These are phyloP conservation scores for Trichothecium sympodiale DNA, from an alignment of 2,329 filamentous ascomycete species.

Conservation along the genomic window DNA sequence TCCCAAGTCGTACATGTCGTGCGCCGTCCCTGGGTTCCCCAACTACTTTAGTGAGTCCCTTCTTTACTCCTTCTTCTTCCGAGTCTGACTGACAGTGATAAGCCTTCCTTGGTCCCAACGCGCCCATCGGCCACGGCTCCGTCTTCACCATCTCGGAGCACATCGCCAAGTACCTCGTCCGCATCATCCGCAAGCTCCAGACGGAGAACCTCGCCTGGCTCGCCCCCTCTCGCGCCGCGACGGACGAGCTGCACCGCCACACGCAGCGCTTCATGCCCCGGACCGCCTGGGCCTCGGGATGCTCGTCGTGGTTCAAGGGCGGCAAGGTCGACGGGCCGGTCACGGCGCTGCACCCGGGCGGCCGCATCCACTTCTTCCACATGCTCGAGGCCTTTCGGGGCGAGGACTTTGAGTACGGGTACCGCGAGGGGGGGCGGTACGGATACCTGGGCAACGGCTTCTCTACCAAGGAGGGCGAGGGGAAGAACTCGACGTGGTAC, in stretches of 20 bases:
- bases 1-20: slow-evolving; percentile 12
- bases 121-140: slow-evolving; percentile 37
- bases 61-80: neutral
- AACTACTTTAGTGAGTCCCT: slow-evolving; percentile 12
- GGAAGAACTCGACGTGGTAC: slow-evolving; percentile 30
- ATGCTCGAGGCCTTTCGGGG: slow-evolving; percentile 38
- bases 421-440: slow-evolving; percentile 4
- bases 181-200: slow-evolving; percentile 36
- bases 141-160: slow-evolving; percentile 40
- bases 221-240: slow-evolving; percentile 30
- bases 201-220: slow-evolving; percentile 36
- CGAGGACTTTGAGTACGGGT: slow-evolving; percentile 35
- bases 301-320: slow-evolving; percentile 41
- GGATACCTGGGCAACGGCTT: slow-evolving; percentile 43
- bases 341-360: slow-evolving; percentile 38
- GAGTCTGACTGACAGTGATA: neutral
- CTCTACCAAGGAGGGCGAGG: slow-evolving; percentile 31
- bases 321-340: slow-evolving; percentile 31
- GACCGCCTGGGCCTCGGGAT: slow-evolving; percentile 35
- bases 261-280: slow-evolving; percentile 39
- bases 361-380: slow-evolving; percentile 39
- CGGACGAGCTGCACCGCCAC: slow-evolving; percentile 39
- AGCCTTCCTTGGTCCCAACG: slow-evolving; percentile 42
- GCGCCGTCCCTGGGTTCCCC: slow-evolving; percentile 13
- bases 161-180: slow-evolving; percentile 39